phyloP scores from a whole-genome alignment of 306 rosid genomes.

The Glycine tomentella region DNA sequence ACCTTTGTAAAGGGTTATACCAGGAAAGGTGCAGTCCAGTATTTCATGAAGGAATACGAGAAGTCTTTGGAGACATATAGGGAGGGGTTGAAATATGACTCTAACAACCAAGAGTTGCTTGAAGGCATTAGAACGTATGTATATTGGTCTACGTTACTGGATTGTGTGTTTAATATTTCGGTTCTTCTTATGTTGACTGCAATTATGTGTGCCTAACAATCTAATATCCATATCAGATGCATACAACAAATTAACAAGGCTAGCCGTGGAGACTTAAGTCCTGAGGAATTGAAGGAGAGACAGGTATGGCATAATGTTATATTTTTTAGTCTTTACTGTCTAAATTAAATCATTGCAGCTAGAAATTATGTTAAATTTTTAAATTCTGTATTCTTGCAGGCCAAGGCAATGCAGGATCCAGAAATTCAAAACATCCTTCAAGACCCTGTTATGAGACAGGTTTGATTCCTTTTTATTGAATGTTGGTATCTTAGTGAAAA shows the following conservation, averaged over 20 bases:
- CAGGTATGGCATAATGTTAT: constrained; percentile 63
- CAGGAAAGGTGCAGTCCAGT: constrained; percentile 92
- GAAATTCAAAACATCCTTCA: constrained; percentile 93
- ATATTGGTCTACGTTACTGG: not conserved
- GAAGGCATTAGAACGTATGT: constrained; percentile 82
- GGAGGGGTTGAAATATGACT: constrained; percentile 88
- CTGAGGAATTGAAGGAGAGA: constrained; percentile 97
- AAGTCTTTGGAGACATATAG: constrained; percentile 94
- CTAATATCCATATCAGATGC: constrained; percentile 66
- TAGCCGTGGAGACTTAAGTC: constrained; percentile 89
- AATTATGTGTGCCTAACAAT: not conserved
- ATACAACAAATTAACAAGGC: constrained; percentile 90
- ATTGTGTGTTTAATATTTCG: not conserved
- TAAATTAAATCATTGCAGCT: not conserved
- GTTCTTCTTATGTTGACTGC: constrained; percentile 13
- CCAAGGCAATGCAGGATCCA: constrained; percentile 98
- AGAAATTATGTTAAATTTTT: not conserved
- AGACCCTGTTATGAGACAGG: constrained; percentile 99
- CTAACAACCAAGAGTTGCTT: constrained; percentile 81
- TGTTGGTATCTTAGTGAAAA: not conserved
- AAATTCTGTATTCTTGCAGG: constrained; percentile 54
- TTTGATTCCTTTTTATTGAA: constrained; percentile 18
- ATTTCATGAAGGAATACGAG: constrained; percentile 95
- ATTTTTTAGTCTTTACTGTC: not conserved
- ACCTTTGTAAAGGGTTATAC: constrained; percentile 87